A percentile compares a stretch with the other conserved stretches of the same genome.
These are phyloP conservation scores for Agaricus subrufescens DNA, from an alignment of 768 basidiomycete genomes.

Conservation along the genomic window DNA sequence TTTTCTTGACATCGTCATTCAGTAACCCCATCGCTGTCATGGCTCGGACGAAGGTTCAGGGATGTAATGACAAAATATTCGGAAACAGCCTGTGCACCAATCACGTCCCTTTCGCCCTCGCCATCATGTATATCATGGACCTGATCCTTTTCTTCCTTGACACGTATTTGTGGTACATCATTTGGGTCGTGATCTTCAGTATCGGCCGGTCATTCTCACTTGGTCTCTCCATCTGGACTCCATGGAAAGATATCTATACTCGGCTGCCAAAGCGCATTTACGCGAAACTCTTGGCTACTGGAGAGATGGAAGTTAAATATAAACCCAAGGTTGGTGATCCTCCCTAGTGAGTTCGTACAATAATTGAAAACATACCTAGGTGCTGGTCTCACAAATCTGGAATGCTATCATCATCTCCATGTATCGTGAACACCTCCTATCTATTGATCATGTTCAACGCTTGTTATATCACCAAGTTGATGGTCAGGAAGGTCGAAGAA, in stretches of 20 bases:
- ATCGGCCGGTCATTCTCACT: slow-evolving; percentile 87
- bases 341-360: neutral
- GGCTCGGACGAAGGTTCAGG: slow-evolving; percentile 91
- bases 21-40: slow-evolving; percentile 94
- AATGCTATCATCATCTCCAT: slow-evolving; percentile 99
- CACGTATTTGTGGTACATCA: slow-evolving; percentile 99
- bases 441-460: slow-evolving; percentile 97
- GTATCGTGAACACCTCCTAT: slow-evolving; percentile 97
- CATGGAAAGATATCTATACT: slow-evolving; percentile 97
- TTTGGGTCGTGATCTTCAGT: slow-evolving; percentile 96
- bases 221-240: slow-evolving; percentile 98
- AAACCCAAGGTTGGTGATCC: slow-evolving; percentile 68
- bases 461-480: slow-evolving; percentile 97
- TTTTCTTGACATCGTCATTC: slow-evolving; percentile 98
- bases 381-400: slow-evolving; percentile 98
- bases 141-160: slow-evolving; percentile 97
- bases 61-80: slow-evolving; percentile 82
- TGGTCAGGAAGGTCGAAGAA: slow-evolving; percentile 81
- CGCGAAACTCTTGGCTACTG: slow-evolving; percentile 92
- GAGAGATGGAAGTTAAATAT: slow-evolving; percentile 99
- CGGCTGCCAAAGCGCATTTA: slow-evolving; percentile 97
- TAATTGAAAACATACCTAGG: slow-evolving; percentile 19
- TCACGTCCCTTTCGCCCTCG: slow-evolving; percentile 89
- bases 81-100: slow-evolving; percentile 80
- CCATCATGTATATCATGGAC: slow-evolving; percentile 99